phyloP scores from a whole-genome alignment of 2,329 filamentous ascomycete genomes.

The Cytospora mali region DNA sequence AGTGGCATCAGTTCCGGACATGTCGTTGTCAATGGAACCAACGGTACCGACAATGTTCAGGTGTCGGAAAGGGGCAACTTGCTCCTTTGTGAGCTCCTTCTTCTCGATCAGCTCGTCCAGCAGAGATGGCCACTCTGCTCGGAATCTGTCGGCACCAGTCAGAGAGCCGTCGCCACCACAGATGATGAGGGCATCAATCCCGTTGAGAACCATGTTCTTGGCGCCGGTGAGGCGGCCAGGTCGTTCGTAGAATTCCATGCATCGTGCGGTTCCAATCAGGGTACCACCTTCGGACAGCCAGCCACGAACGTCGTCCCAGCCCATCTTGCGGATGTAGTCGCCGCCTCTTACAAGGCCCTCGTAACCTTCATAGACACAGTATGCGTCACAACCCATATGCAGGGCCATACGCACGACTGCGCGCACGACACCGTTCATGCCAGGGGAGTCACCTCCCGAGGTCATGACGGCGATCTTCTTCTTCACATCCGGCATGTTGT shows the following conservation, averaged over 20 bases:
- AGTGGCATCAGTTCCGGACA: constrained; percentile 94
- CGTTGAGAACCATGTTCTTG: constrained; percentile 90
- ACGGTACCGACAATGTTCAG: constrained; percentile 97
- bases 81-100: constrained; percentile 69
- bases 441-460: constrained; percentile 89
- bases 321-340: constrained; percentile 82
- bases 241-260: constrained; percentile 89
- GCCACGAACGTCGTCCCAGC: constrained; percentile 92
- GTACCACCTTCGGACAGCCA: constrained; percentile 94
- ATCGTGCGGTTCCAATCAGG: constrained; percentile 91
- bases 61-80: constrained; percentile 76
- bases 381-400: constrained; percentile 78
- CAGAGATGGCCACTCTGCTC: constrained; percentile 87
- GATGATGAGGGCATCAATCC: constrained; percentile 94
- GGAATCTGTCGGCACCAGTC: constrained; percentile 92
- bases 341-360: constrained; percentile 91
- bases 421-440: constrained; percentile 91
- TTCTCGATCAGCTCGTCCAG: constrained; percentile 80
- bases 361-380: constrained; percentile 89
- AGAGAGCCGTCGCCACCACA: constrained; percentile 96
- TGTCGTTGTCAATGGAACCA: constrained; percentile 97
- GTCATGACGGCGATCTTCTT: constrained; percentile 89
- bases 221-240: constrained; percentile 81
- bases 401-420: constrained; percentile 92
- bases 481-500: constrained; percentile 48